These are phyloP conservation scores for Monosporozyma aerobia DNA, from an alignment of 805 yeast genomes.

Conservation along the genomic window DNA sequence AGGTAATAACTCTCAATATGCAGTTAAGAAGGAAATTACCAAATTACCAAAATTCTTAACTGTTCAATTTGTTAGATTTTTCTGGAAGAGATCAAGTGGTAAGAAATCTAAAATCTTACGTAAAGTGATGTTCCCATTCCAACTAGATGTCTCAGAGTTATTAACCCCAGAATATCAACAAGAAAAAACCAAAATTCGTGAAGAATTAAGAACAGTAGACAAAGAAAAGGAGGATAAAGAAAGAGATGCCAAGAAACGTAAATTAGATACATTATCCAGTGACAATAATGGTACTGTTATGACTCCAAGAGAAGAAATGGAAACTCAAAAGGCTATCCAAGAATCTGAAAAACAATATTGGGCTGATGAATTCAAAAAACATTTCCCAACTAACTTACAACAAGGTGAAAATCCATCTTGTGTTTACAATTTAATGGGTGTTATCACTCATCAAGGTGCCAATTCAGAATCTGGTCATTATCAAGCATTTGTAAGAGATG, in stretches of 20 bases:
- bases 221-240: slow-evolving; percentile 63
- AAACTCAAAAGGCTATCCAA: slow-evolving; percentile 38
- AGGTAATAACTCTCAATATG: slow-evolving; percentile 62
- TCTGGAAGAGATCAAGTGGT: slow-evolving; percentile 87
- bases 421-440: slow-evolving; percentile 71
- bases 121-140: slow-evolving; percentile 91
- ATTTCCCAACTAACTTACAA: slow-evolving; percentile 38
- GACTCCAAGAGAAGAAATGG: slow-evolving; percentile 47
- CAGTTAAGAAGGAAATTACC: slow-evolving; percentile 48
- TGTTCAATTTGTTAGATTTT: slow-evolving; percentile 89
- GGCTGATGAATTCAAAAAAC: slow-evolving; percentile 35
- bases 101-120: slow-evolving; percentile 90
- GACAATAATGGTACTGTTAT: slow-evolving; percentile 15
- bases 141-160: slow-evolving; percentile 78
- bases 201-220: slow-evolving; percentile 64
- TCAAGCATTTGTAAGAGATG: slow-evolving; percentile 78
- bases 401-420: slow-evolving; percentile 78
- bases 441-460: slow-evolving; percentile 90
- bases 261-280: slow-evolving; percentile 13
- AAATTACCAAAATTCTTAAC: slow-evolving; percentile 81
- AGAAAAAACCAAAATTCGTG: slow-evolving; percentile 63
- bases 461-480: slow-evolving; percentile 97
- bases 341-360: slow-evolving; percentile 46
- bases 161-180: slow-evolving; percentile 67
- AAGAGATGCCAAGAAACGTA: slow-evolving; percentile 60